A percentile compares a stretch with the other conserved stretches of the same genome.
These are phyloP conservation scores for Xerocomus nothofagi DNA, from an alignment of 1,284 basidiomycete genomes.

Conservation along the genomic window DNA sequence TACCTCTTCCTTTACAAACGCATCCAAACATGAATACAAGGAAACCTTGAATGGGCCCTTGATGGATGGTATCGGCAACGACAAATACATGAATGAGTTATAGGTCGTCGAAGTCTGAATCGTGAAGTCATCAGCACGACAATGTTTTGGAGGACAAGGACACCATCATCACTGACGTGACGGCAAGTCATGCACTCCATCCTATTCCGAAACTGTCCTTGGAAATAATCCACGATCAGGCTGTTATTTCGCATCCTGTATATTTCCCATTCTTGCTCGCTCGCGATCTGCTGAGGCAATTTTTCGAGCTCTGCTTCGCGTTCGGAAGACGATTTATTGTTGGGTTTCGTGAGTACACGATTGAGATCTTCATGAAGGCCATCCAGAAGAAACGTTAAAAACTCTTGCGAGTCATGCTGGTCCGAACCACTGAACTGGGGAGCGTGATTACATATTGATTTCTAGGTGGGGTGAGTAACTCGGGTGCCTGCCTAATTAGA, in stretches of 20 bases:
- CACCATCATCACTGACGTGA: constrained; percentile 62
- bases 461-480: constrained; percentile 41
- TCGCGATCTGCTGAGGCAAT: constrained; percentile 86
- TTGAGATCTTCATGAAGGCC: constrained; percentile 97
- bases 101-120: constrained; percentile 94
- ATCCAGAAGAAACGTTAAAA: constrained; percentile 92
- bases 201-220: constrained; percentile 93
- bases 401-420: constrained; percentile 98
- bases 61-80: constrained; percentile 81
- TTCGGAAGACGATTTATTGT: constrained; percentile 72
- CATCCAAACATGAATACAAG: constrained; percentile 83
- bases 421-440: constrained; percentile 87
- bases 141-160: constrained; percentile 1
- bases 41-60: constrained; percentile 65
- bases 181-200: constrained; percentile 90
- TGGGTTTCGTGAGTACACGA: constrained; percentile 78
- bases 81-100: constrained; percentile 96
- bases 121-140: constrained; percentile 8
- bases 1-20: constrained; percentile 89
- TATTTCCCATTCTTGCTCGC: constrained; percentile 90
- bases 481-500: not conserved
- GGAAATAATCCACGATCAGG: constrained; percentile 95
- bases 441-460: constrained; percentile 85
- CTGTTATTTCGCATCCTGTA: constrained; percentile 93
- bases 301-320: constrained; percentile 87